Evolutionary conservation across 257 asterid genomes (phyloP).

Genomic region (Perilla frutescens): DNA sequence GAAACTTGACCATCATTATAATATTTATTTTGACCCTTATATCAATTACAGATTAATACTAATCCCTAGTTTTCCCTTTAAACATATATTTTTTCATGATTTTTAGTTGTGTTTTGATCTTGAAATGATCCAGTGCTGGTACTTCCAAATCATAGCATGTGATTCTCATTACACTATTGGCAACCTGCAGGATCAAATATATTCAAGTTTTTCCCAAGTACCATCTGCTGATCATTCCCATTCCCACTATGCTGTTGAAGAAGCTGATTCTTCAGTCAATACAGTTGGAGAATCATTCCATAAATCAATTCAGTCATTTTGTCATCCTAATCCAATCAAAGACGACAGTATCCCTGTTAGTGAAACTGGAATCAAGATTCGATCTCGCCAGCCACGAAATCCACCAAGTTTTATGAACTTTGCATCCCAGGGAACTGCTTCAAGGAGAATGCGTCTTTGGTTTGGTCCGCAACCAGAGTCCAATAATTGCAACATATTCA

Average conservation of each 20-base stretch:
- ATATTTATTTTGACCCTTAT: background rate
- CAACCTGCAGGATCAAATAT: constrained; percentile 44
- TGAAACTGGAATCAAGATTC: constrained; percentile 58
- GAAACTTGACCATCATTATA: background rate
- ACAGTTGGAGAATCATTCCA: constrained; percentile 25
- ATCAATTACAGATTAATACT: constrained; percentile 4
- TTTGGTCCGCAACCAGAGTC: constrained; percentile 28
- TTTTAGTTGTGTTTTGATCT: constrained; percentile 22
- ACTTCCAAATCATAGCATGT: constrained; percentile 15
- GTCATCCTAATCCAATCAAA: constrained; percentile 28
- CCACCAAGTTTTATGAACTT: constrained; percentile 28
- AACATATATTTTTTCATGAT: background rate
- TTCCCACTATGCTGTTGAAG: constrained; percentile 41
- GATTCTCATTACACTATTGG: constrained; percentile 27
- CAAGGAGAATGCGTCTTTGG: constrained; percentile 55
- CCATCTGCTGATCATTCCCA: constrained; percentile 32
- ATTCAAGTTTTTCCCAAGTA: constrained; percentile 26
- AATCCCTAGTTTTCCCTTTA: background rate
- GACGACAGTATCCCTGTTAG: constrained; percentile 35
- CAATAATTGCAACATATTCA: constrained; percentile 5
- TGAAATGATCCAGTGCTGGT: constrained; percentile 18
- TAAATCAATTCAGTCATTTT: constrained; percentile 34
- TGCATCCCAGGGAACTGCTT: constrained; percentile 60
- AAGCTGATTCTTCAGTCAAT: constrained; percentile 36
- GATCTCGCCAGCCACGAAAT: constrained; percentile 43